Evolutionary conservation across 768 basidiomycete genomes (phyloP), one percentile per base, ranked within the genome.

Genomic region (Pleurotus pulmonarius): DNA sequence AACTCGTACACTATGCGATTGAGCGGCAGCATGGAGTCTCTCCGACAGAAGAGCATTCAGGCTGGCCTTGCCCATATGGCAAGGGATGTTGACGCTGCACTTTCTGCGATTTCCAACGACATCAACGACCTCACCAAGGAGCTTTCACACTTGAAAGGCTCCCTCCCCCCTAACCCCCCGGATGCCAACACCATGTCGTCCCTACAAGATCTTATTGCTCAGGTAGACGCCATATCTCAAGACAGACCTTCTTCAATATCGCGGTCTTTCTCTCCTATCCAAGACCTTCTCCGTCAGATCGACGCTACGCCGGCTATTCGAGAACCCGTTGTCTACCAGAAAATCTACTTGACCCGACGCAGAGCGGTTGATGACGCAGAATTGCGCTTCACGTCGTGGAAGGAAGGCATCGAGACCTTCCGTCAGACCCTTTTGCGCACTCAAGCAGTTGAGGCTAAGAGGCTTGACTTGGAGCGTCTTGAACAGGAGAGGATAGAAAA

Each of bases 1-100:
- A 91, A 93, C 66, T 69, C 81, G n/a, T 83, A 83, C 62, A 72
- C 83, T 48, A 82, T 92, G 72, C 73, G 80, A 57, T 76, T 92
- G 13, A 75, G 75, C 3, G 83, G 83, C n/a, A 75, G 70, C 25
- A 57, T 84, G 37, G 81, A 84, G 53, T 66, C 64, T 8, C 67
- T 92, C 29, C 67, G 75, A 16, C 75, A 78, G 55, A 75, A 79
- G 43, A 70, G 73, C 12, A 69, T 73, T 26, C 78, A 81, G 59
- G 69, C 88, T 56, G 72, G 74, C 22, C 69, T 87, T 16, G 80
- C 83, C 12, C 71, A 71, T 34, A 73, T 83, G 60, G 83, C 85
- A 3, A 82, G 76, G 55, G 70, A 74, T n/a, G 64, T 83, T 20
- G 88, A 87, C 59, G 52, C 59, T 0, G 65, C 76, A 15, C 66